phyloP scores from a whole-genome alignment of 192 early-diverging fungal genomes.

The Podila epigama region DNA sequence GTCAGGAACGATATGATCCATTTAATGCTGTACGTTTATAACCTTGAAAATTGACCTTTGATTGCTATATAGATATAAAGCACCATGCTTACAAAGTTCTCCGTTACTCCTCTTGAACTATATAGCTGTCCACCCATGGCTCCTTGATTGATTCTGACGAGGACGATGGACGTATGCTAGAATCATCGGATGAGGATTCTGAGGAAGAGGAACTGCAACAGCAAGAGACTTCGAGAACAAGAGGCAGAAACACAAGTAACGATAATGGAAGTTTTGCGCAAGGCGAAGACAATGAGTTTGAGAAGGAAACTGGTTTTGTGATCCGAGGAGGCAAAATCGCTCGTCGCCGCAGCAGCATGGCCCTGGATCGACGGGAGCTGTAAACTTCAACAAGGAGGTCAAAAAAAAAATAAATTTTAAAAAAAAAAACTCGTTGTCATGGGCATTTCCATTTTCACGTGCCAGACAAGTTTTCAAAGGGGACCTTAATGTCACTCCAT shows the following conservation, averaged over 20 bases:
- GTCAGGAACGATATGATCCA: conserved; percentile 45
- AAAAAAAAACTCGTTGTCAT: too few relatives aligned
- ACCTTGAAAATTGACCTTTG: neutral
- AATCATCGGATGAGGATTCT: conserved; percentile 29
- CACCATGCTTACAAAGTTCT: neutral
- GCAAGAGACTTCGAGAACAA: neutral
- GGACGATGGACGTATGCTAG: conserved; percentile 24
- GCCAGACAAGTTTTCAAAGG: neutral
- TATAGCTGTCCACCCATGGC: conserved; percentile 36
- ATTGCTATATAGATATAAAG: neutral
- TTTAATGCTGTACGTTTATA: conserved; percentile 35
- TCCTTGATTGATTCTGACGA: conserved; percentile 35
- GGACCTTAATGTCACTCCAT: neutral
- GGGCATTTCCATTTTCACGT: neutral
- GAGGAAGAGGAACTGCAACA: conserved; percentile 18
- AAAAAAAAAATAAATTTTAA: too few relatives aligned
- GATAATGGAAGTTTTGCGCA: conserved; percentile 6
- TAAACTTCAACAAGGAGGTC: too few relatives aligned
- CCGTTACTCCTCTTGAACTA: neutral
- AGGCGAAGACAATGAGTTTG: conserved; percentile 23
- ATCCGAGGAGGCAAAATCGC: conserved; percentile 48
- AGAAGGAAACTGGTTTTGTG: conserved; percentile 37
- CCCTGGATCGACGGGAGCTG: conserved; percentile 20
- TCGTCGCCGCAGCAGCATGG: conserved; percentile 44
- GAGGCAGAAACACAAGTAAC: too few relatives aligned